These are phyloP conservation scores for Plasmodium adleri DNA, from an alignment of 169 alveolate species.

Conservation along the genomic window DNA sequence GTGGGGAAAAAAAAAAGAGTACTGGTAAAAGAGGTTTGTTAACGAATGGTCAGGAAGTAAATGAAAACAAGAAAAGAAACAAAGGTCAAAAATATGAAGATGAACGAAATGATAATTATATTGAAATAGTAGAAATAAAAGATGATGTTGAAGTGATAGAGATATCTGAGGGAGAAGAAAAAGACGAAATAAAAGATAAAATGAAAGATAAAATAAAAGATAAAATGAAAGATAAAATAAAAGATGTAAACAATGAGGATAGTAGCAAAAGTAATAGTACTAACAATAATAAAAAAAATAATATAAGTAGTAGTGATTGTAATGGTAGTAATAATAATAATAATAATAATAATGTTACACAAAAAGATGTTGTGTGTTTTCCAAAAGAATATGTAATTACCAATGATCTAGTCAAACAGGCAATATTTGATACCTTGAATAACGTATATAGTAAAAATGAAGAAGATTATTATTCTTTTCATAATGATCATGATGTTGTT, in stretches of 20 bases:
- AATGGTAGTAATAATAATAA: not conserved
- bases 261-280: not conserved
- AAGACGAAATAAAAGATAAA: not conserved
- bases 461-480: constrained; percentile 53
- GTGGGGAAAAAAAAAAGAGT: not conserved
- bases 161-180: not conserved
- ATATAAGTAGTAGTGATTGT: not conserved
- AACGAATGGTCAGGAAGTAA: not conserved
- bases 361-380: not conserved
- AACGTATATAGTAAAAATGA: constrained; percentile 22
- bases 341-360: not conserved
- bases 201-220: not conserved
- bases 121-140: not conserved
- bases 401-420: constrained; percentile 22
- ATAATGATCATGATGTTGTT: constrained; percentile 52
- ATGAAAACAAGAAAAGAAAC: constrained; percentile 3
- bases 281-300: not conserved
- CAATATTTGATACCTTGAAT: constrained; percentile 38
- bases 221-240: not conserved
- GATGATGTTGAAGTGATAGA: not conserved
- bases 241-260: not conserved
- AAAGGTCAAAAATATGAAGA: not conserved
- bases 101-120: not conserved
- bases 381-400: constrained; percentile 47
- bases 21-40: not conserved